A percentile compares a stretch with the other conserved stretches of the same genome.
Evolutionary conservation across 2,329 filamentous ascomycete species (phyloP).

Genomic region (Sphaerulina populicola): DNA sequence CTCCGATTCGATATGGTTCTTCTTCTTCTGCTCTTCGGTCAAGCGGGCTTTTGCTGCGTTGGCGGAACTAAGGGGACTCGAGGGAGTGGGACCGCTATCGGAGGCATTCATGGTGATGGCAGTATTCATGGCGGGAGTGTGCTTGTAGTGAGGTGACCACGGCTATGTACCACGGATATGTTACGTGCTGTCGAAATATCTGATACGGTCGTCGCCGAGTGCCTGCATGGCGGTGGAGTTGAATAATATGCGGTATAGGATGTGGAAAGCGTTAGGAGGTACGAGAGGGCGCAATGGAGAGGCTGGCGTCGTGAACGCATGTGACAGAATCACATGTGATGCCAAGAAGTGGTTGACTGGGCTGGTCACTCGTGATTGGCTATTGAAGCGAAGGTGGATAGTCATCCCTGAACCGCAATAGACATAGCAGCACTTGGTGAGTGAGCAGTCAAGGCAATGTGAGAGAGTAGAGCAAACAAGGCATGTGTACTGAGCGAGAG

Average conservation of each 20-base stretch:
- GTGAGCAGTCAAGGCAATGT: no score
- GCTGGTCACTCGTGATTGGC: no score
- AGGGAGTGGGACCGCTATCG: background rate
- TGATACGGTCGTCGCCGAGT: background rate
- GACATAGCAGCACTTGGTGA: no score
- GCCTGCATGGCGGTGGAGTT: background rate
- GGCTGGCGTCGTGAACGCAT: no score
- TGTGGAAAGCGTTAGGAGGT: background rate
- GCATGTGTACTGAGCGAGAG: no score
- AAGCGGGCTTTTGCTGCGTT: slow-evolving; percentile 48
- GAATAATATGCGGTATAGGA: background rate
- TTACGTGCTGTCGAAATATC: background rate
- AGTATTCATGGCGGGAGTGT: background rate
- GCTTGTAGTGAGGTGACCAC: background rate
- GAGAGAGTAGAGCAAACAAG: no score
- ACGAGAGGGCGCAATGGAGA: no score
- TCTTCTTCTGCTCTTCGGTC: slow-evolving; percentile 63
- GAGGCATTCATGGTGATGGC: background rate
- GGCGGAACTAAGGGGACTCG: slow-evolving; percentile 8
- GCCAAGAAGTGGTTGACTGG: no score
- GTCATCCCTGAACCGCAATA: no score
- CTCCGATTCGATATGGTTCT: slow-evolving; percentile 63
- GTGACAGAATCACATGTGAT: no score
- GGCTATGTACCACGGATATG: background rate
- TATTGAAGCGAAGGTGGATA: no score